Evolutionary conservation across 2,329 filamentous ascomycete genomes (phyloP).

Genomic region (Macrophomina phaseolina): DNA sequence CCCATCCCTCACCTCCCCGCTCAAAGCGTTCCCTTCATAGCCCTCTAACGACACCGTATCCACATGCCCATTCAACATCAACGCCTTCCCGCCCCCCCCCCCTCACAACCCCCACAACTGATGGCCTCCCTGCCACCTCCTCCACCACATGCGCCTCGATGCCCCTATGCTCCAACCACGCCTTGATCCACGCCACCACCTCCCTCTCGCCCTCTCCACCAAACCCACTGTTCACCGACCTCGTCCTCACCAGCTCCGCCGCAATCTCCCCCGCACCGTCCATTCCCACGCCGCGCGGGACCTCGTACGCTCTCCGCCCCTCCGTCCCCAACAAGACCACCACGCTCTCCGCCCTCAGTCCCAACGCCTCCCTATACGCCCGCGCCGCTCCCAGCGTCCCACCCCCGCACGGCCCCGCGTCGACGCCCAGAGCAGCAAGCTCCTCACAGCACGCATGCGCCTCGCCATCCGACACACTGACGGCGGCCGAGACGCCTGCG

Average conservation of each 20-base stretch:
- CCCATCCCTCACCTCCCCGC: constrained; percentile 41
- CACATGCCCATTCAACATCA: constrained; percentile 62
- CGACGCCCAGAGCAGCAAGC: constrained; percentile 52
- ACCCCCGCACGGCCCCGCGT: constrained; percentile 65
- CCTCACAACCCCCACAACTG: constrained; percentile 55
- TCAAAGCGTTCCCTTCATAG: constrained; percentile 55
- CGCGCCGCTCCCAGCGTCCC: constrained; percentile 59
- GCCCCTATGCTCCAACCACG: constrained; percentile 59
- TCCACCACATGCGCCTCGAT: constrained; percentile 60
- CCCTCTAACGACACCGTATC: constrained; percentile 59
- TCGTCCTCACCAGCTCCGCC: constrained; percentile 54
- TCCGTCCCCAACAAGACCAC: constrained; percentile 70
- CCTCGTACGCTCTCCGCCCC: constrained; percentile 59
- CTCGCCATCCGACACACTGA: constrained; percentile 65
- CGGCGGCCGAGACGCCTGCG: constrained; percentile 61
- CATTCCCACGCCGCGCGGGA: constrained; percentile 41
- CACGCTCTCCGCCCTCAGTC: constrained; percentile 53
- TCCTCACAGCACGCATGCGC: constrained; percentile 62
- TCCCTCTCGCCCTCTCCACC: constrained; percentile 55
- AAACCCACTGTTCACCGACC: constrained; percentile 56
- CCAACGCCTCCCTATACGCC: constrained; percentile 36
- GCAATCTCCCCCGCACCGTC: constrained; percentile 53
- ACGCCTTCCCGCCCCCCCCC: constrained; percentile 55
- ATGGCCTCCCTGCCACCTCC: constrained; percentile 54
- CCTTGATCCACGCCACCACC: constrained; percentile 54